These are phyloP conservation scores for Fusarium longipes DNA, from an alignment of 2,329 filamentous ascomycete genomes.

Conservation along the genomic window DNA sequence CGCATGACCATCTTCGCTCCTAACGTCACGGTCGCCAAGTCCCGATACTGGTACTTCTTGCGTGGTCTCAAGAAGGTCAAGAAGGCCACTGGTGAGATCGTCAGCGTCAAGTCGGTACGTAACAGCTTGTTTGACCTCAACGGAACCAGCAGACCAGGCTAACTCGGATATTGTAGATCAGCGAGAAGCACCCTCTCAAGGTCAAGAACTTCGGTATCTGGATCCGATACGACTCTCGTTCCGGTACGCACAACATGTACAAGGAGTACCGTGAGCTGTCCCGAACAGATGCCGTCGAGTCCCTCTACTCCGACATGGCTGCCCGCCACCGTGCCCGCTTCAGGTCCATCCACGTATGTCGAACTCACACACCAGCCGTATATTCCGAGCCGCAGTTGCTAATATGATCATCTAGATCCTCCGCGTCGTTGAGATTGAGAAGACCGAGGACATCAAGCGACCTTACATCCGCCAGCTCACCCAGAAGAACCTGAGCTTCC, in stretches of 20 bases:
- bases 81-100: conserved; percentile 99
- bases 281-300: conserved; percentile 92
- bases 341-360: conserved; percentile 95
- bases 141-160: not conserved
- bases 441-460: conserved; percentile 93
- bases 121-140: not conserved
- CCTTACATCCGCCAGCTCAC: conserved; percentile 99
- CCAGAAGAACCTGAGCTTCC: conserved; percentile 95
- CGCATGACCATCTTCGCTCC: conserved; percentile 99
- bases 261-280: conserved; percentile 99
- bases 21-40: conserved; percentile 98
- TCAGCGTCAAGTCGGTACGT: conserved; percentile 93
- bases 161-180: conserved; percentile 71
- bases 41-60: conserved; percentile 99
- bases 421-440: conserved; percentile 97
- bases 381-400: not conserved
- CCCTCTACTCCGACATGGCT: conserved; percentile 99
- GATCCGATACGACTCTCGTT: conserved; percentile 99
- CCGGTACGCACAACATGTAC: conserved; percentile 99
- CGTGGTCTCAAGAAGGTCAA: conserved; percentile 99
- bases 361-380: not conserved
- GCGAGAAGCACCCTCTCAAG: conserved; percentile 98
- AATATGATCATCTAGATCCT: conserved; percentile 75
- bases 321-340: conserved; percentile 97
- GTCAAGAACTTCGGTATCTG: conserved; percentile 99